These are phyloP conservation scores for Styphnolobium japonicum DNA, from an alignment of 306 rosid genomes.

Conservation along the genomic window DNA sequence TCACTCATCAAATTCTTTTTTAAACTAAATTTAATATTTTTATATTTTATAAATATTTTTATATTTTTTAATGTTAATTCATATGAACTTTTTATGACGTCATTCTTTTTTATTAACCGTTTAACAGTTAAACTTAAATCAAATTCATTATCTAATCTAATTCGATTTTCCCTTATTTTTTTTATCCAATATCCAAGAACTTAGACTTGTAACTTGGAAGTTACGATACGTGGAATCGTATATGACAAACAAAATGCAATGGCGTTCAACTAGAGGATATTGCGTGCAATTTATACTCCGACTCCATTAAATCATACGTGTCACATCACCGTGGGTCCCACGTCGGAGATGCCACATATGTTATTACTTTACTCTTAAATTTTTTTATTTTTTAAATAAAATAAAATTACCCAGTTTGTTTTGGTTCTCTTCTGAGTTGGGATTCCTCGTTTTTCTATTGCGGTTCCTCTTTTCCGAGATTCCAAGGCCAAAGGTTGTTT, in stretches of 20 bases:
- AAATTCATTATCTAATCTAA: too few relatives aligned
- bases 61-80: too few relatives aligned
- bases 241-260: neutral
- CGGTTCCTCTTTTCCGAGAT: neutral
- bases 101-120: too few relatives aligned
- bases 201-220: neutral
- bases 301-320: conserved; percentile 9
- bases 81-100: too few relatives aligned
- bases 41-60: too few relatives aligned
- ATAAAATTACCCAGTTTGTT: neutral
- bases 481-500: conserved; percentile 16
- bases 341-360: neutral
- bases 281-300: too few relatives aligned
- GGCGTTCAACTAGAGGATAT: neutral
- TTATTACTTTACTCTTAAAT: neutral
- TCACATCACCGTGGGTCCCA: neutral
- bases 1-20: too few relatives aligned
- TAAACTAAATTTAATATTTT: too few relatives aligned
- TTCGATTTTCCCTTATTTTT: too few relatives aligned
- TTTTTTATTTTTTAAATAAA: neutral
- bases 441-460: neutral
- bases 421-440: neutral
- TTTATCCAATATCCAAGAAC: neutral
- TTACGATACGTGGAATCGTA: neutral
- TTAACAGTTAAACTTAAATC: too few relatives aligned